Evolutionary conservation across 225 moss, liverwort and hornwort genomes (phyloP).

Genomic region (Thuidium tamariscinum): DNA sequence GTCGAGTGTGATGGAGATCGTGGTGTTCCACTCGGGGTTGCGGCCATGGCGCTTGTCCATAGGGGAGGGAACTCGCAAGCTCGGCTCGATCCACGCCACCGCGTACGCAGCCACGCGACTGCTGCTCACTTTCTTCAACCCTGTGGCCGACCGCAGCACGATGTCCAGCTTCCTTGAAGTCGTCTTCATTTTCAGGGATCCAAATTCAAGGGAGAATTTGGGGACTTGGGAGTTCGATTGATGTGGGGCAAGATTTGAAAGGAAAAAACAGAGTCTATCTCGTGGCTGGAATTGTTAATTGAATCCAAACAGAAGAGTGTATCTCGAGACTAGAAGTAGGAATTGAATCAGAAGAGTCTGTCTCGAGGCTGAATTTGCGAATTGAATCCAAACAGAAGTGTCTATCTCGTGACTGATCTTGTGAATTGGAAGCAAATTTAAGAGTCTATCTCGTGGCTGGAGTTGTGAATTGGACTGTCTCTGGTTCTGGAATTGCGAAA

Average conservation of each 20-base stretch:
- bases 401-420: background rate
- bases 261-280: background rate
- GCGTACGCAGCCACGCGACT: conserved; percentile 30
- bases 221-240: background rate
- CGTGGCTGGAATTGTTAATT: background rate
- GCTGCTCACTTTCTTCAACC: conserved; percentile 27
- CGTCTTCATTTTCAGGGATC: background rate
- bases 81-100: conserved; percentile 42
- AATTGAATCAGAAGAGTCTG: background rate
- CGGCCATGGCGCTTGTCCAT: conserved; percentile 24
- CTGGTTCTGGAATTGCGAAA: background rate
- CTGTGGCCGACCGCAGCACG: conserved; percentile 19
- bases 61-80: conserved; percentile 26
- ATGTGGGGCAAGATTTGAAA: too few species aligned
- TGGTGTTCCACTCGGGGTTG: conserved; percentile 40
- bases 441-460: background rate
- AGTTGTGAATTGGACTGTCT: background rate
- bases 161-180: conserved; percentile 31
- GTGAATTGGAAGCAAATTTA: too few species aligned
- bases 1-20: conserved; percentile 21
- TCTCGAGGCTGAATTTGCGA: background rate
- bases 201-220: background rate
- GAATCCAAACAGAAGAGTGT: background rate
- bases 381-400: background rate
- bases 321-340: background rate